Conservation (phyloP, 1,284 basidiomycete species). For the Jaminaea rosea region DNA sequence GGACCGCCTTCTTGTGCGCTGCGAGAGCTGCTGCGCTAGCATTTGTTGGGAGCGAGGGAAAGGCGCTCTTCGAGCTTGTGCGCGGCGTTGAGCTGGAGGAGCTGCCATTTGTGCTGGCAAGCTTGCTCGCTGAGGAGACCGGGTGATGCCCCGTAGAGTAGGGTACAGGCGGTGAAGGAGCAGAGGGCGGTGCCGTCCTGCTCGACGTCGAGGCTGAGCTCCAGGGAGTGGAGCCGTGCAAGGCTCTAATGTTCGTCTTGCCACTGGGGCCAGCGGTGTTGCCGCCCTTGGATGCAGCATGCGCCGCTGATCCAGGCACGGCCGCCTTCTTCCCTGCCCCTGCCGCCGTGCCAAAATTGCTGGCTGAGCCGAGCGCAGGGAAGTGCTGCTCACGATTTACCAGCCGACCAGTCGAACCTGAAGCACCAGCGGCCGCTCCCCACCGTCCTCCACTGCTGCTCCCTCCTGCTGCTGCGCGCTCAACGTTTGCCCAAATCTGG, state of each 20-base stretch:
- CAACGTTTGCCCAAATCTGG: constrained; percentile 76
- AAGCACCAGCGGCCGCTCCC: neutral
- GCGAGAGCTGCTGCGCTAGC: constrained; percentile 16
- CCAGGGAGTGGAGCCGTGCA: constrained; percentile 5
- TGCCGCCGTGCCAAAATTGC: too few species aligned
- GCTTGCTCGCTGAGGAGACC: neutral
- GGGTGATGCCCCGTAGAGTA: neutral
- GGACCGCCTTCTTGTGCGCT: constrained; percentile 34
- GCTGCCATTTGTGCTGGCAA: neutral
- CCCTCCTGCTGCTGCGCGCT: constrained; percentile 59
- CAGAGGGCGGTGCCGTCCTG: neutral
- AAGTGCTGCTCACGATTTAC: constrained; percentile 23
- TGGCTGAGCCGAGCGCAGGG: constrained; percentile 23
- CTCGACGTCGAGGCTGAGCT: constrained; percentile 4
- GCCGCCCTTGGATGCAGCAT: constrained; percentile 11
- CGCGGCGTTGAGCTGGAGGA: neutral
- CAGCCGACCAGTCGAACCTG: constrained; percentile 14
- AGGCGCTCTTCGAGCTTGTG: constrained; percentile 1
- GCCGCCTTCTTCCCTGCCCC: constrained; percentile 1
- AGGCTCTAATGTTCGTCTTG: too few species aligned
- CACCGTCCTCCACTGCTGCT: neutral
- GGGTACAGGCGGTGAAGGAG: constrained; percentile 7
- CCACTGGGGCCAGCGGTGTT: neutral
- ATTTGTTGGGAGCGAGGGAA: constrained; percentile 33
- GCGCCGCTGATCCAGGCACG: constrained; percentile 31